Base-by-base conservation (phyloP, 225 moss, liverwort and hornwort species). In the Marchantia polymorpha region DNA sequence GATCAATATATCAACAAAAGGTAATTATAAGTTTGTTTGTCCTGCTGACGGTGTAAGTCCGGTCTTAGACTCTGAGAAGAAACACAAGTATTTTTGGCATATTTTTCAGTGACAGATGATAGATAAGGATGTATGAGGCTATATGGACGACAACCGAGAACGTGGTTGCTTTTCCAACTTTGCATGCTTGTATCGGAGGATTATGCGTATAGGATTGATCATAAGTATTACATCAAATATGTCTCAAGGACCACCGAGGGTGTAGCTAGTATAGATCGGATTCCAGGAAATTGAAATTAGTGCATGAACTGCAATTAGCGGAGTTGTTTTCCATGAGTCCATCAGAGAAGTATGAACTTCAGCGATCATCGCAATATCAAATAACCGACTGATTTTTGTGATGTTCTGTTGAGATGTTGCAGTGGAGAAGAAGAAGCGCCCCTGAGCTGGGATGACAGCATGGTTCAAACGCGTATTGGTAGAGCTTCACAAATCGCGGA, bases 381-480 rank as follows among this genome's bases (percentile, higher is more conserved):
- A 12, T 71, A 8, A 71, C 50, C n/a, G 5, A n/a, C 54, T 73
- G 52, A 73, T 74, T 30, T 59, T 26, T 78, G 26, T 73, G 10
- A 54, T 0, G 19, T 78, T 5, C 25, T 71, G 52, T 50, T 86
- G 54, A 73, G n/a, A 72, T 27, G 68, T 31, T 88, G 88, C 90
- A 96, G 93, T 81, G 95, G 95, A 74, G 85, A 89, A 80, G 80
- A 88, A 76, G 89, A 90, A n/a, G 92, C 88, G 63, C 82, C 85
- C 39, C 70, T 93, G 79, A 73, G 76, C 59, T 96, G 96, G 94
- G 88, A 90, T 74, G 89, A 85, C 31, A 75, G 61, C 64, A 29
- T 13, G 20, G 12, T 79, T 19, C 29, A 60, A 26, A 25, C 23
- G 75, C 71, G 31, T 64, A 49, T 48, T 27, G 25, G 56, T 11